Conservation (phyloP, 2,329 filamentous ascomycete genomes). For the Teratosphaeriaceae sp. region DNA sequence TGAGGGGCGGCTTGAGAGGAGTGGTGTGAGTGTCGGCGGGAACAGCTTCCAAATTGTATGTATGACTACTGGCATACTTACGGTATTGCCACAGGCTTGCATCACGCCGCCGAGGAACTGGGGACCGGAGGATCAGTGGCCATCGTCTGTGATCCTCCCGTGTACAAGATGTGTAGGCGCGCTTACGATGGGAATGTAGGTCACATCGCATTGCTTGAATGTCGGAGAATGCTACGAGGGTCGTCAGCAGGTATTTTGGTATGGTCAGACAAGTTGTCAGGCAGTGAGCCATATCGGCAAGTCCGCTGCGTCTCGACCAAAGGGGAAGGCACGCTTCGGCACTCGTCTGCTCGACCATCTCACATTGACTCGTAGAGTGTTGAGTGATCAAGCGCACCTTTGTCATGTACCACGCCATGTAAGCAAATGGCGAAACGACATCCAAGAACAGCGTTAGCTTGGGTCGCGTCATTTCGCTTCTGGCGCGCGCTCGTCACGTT, state of each 20-base stretch:
- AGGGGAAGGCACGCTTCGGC: too few species aligned
- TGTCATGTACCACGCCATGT: slow-evolving; percentile 52
- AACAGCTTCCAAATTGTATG: too few species aligned
- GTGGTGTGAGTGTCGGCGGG: too few species aligned
- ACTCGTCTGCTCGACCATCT: too few species aligned
- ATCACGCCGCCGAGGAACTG: slow-evolving; percentile 52
- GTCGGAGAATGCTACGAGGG: slow-evolving; percentile 42
- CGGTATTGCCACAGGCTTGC: slow-evolving; percentile 49
- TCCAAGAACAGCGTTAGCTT: slow-evolving; percentile 54
- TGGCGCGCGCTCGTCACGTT: neutral
- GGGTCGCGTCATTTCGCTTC: slow-evolving; percentile 37
- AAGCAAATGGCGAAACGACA: slow-evolving; percentile 54
- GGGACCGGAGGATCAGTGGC: neutral
- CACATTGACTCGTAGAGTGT: too few species aligned
- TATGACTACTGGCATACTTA: too few species aligned
- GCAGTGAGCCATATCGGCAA: neutral
- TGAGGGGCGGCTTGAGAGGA: slow-evolving; percentile 48
- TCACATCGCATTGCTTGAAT: slow-evolving; percentile 50
- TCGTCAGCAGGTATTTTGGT: too few species aligned
- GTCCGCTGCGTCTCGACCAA: too few species aligned
- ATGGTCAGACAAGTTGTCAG: neutral
- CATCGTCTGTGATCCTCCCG: neutral
- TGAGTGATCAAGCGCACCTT: slow-evolving; percentile 40
- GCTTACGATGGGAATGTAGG: slow-evolving; percentile 47
- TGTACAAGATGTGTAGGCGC: neutral